phyloP scores from a whole-genome alignment of 495 filamentous ascomycete species.

The Letharia lupina region DNA sequence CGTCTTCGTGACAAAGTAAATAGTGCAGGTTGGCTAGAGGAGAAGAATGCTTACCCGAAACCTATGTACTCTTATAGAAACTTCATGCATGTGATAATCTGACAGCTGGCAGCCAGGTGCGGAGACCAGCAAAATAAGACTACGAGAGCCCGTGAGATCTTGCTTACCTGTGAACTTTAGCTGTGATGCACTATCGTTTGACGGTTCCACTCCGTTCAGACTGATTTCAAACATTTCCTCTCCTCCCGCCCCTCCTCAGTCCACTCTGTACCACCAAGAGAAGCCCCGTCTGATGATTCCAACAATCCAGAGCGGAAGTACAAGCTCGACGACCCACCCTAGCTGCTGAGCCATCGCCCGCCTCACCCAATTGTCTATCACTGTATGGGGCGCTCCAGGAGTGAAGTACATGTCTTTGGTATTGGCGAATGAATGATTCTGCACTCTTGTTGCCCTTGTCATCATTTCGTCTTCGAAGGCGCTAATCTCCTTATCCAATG shows the following conservation, averaged over 20 bases:
- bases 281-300: constrained; percentile 11
- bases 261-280: constrained; percentile 13
- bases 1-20: no score
- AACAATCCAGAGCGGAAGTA: constrained; percentile 20
- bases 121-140: no score
- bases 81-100: no score
- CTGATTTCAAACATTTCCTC: not conserved
- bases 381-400: constrained; percentile 15
- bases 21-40: no score
- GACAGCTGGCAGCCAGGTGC: no score
- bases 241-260: not conserved
- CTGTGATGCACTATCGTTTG: no score
- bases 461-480: constrained; percentile 20
- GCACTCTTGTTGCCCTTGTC: constrained; percentile 15
- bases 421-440: constrained; percentile 12
- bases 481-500: constrained; percentile 11
- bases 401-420: constrained; percentile 21
- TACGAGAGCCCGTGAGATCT: no score
- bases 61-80: no score
- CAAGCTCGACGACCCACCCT: constrained; percentile 16
- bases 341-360: constrained; percentile 9
- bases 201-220: not conserved
- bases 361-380: constrained; percentile 17
- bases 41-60: no score
- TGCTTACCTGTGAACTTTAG: no score